Conservation (phyloP, 306 rosid genomes). For the Rubus idaeus region DNA sequence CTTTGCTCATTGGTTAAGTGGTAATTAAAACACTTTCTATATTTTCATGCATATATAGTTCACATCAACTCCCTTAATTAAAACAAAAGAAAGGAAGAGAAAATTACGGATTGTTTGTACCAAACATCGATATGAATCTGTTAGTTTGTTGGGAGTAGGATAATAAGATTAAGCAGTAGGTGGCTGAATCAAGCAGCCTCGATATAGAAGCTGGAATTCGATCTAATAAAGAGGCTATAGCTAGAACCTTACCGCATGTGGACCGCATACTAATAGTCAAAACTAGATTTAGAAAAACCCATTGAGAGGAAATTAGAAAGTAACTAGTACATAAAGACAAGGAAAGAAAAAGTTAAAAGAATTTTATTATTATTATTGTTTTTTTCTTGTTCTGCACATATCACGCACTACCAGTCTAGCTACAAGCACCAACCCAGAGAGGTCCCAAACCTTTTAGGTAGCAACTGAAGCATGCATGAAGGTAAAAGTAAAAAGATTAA, state of each 20-base stretch:
- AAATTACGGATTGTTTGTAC: neutral
- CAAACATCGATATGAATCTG: neutral
- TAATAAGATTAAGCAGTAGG: neutral
- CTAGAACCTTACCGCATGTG: neutral
- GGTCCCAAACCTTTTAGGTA: conserved; percentile 2
- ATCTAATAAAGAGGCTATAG: neutral
- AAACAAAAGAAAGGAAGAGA: neutral
- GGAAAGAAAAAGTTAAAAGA: neutral
- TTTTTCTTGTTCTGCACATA: neutral
- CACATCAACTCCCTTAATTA: neutral
- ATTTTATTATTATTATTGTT: neutral
- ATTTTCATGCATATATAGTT: neutral
- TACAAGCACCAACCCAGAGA: neutral
- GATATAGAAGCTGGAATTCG: neutral
- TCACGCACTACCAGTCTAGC: conserved; percentile 1
- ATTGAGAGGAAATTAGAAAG: neutral
- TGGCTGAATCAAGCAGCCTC: neutral
- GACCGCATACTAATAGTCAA: conserved; percentile 3
- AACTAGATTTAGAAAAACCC: neutral
- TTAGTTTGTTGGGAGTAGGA: neutral
- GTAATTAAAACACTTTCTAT: no score
- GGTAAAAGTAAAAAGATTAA: neutral
- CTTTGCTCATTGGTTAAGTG: neutral
- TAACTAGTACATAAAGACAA: neutral
- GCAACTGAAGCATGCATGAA: conserved; percentile 2